phyloP scores from a whole-genome alignment of 164 flowering plant genomes.

The Magnolia changhungtana region DNA sequence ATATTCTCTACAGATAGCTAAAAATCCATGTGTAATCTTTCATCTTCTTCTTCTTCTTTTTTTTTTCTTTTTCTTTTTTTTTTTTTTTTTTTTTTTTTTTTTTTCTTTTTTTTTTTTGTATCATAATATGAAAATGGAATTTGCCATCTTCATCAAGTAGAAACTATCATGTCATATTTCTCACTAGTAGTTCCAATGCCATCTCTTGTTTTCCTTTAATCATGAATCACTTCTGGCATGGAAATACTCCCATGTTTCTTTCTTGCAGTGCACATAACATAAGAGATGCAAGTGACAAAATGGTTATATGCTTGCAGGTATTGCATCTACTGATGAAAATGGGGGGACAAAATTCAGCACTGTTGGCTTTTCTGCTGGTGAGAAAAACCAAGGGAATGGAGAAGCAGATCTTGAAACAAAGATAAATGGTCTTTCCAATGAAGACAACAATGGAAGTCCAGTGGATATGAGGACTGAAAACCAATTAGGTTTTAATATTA shows the following conservation, averaged over 20 bases:
- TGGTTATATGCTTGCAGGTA: constrained; percentile 14
- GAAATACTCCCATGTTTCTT: background rate
- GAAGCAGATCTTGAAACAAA: constrained; percentile 8
- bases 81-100: too few relatives aligned
- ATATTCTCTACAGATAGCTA: background rate
- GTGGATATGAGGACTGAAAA: constrained; percentile 14
- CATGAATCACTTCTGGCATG: background rate
- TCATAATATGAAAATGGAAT: background rate
- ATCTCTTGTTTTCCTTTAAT: background rate
- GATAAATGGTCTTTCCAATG: constrained; percentile 9
- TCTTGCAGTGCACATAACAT: background rate
- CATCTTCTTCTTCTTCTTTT: too few relatives aligned
- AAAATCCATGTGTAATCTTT: background rate
- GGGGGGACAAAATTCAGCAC: constrained; percentile 7
- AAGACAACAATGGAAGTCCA: constrained; percentile 6
- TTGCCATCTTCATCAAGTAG: background rate
- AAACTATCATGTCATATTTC: background rate
- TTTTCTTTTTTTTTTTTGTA: too few relatives aligned
- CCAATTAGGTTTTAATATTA: constrained; percentile 9
- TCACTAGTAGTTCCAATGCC: background rate
- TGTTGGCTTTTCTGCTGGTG: constrained; percentile 1
- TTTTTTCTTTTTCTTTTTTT: too few relatives aligned
- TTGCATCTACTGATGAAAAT: constrained; percentile 19
- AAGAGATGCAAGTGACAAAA: background rate
- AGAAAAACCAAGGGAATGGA: constrained; percentile 14